A percentile compares a stretch with the other conserved stretches of the same genome.
Evolutionary conservation across 768 basidiomycete genomes (phyloP).

Genomic region (Leccinum incarnatum): DNA sequence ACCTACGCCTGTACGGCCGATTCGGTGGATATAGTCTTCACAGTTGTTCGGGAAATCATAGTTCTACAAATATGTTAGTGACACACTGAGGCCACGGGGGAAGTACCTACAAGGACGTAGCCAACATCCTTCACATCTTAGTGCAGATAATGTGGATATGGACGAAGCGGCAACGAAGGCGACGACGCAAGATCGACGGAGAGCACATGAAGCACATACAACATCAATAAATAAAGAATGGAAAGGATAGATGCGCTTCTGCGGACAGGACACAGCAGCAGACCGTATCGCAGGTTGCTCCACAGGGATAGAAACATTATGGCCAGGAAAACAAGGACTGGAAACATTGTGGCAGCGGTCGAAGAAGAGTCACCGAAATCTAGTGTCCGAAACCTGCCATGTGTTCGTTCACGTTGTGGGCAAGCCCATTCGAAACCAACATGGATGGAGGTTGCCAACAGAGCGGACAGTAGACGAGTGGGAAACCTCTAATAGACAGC

Average conservation of each 20-base stretch:
- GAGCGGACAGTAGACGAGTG: conserved; percentile 23
- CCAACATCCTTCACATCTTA: conserved; percentile 99
- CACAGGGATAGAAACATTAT: conserved; percentile 24
- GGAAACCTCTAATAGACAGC: conserved; percentile 19
- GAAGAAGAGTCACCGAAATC: conserved; percentile 24
- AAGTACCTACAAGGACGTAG: conserved; percentile 82
- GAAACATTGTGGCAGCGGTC: conserved; percentile 21
- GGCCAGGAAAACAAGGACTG: conserved; percentile 24
- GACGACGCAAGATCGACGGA: conserved; percentile 10
- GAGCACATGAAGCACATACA: conserved; percentile 33
- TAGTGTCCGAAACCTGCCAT: conserved; percentile 23
- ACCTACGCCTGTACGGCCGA: conserved; percentile 89
- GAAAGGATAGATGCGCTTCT: conserved; percentile 32
- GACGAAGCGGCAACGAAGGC: conserved; percentile 20
- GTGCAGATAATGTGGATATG: conserved; percentile 30
- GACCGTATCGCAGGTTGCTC: conserved; percentile 11
- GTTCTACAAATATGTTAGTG: conserved; percentile 51
- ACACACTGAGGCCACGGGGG: neutral
- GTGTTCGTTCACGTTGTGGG: conserved; percentile 18
- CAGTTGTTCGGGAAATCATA: conserved; percentile 98
- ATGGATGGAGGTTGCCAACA: conserved; percentile 19
- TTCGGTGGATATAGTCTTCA: conserved; percentile 98
- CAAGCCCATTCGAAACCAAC: conserved; percentile 24
- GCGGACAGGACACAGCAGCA: conserved; percentile 27
- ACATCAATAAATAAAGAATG: conserved; percentile 32